These are phyloP conservation scores for Echeveria elegans DNA, from an alignment of 164 flowering plant species.

Conservation along the genomic window DNA sequence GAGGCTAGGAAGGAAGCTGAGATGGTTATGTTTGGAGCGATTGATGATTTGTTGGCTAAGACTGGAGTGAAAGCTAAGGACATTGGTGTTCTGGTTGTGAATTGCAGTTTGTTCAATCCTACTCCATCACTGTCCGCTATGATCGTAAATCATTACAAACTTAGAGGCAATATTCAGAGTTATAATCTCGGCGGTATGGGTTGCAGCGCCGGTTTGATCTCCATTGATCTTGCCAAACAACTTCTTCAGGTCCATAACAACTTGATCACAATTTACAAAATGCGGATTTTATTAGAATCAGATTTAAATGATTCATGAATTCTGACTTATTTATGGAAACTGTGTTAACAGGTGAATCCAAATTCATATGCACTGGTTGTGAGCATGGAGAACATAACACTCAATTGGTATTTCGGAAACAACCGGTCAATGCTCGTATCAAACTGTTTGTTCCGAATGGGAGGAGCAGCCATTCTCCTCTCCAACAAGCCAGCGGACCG, in stretches of 20 bases:
- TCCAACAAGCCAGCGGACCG: constrained; percentile 58
- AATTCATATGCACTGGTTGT: constrained; percentile 70
- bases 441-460: constrained; percentile 82
- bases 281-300: no score
- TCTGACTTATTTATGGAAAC: no score
- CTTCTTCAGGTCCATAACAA: constrained; percentile 63
- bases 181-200: constrained; percentile 88
- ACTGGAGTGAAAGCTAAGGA: constrained; percentile 66
- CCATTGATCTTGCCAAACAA: constrained; percentile 77
- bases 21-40: constrained; percentile 68
- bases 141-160: constrained; percentile 73
- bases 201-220: constrained; percentile 80
- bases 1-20: constrained; percentile 83
- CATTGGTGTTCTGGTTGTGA: constrained; percentile 72
- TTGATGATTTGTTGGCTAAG: constrained; percentile 57
- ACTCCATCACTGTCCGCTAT: constrained; percentile 69
- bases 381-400: constrained; percentile 84
- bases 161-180: constrained; percentile 60
- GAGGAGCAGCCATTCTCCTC: constrained; percentile 78
- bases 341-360: constrained; percentile 54
- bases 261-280: no score
- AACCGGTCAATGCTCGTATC: constrained; percentile 75
- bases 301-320: no score
- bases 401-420: constrained; percentile 80
- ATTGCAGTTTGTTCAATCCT: constrained; percentile 71